Evolutionary conservation across 345 rosid genomes (phyloP).

Genomic region (Angophora floribunda): DNA sequence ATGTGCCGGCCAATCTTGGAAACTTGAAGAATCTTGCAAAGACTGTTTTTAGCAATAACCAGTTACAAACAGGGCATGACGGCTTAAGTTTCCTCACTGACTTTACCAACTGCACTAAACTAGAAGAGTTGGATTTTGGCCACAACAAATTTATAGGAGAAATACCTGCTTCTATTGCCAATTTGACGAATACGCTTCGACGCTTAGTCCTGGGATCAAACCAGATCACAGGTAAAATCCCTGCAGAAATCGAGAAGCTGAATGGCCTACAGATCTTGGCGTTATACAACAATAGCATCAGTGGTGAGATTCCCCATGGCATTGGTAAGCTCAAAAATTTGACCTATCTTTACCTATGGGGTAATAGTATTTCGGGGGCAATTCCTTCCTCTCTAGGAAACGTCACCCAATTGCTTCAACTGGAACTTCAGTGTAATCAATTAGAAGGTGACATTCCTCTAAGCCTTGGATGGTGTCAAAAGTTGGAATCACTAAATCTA

Average conservation of each 20-base stretch:
- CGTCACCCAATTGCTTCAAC: accelerated
- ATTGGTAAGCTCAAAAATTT: neutral
- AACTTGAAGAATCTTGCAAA: accelerated
- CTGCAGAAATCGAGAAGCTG: neutral
- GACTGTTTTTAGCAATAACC: accelerated
- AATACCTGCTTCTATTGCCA: neutral
- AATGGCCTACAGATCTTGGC: neutral
- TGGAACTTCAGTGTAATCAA: accelerated
- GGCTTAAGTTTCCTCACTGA: neutral
- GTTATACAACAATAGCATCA: neutral
- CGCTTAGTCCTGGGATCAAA: neutral
- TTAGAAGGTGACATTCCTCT: neutral
- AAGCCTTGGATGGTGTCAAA: accelerated
- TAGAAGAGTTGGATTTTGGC: accelerated
- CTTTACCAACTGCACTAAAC: neutral
- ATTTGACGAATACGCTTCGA: too few relatives aligned
- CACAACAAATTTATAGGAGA: neutral
- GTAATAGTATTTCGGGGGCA: neutral
- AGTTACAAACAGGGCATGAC: neutral
- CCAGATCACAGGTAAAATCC: neutral
- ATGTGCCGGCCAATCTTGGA: too few relatives aligned
- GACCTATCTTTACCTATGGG: neutral
- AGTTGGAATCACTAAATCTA: accelerated
- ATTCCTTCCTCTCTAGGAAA: neutral
- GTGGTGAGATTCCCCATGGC: neutral